These are phyloP conservation scores for Cyberlindnera mycetangii DNA, from an alignment of 805 yeast species.

Conservation along the genomic window DNA sequence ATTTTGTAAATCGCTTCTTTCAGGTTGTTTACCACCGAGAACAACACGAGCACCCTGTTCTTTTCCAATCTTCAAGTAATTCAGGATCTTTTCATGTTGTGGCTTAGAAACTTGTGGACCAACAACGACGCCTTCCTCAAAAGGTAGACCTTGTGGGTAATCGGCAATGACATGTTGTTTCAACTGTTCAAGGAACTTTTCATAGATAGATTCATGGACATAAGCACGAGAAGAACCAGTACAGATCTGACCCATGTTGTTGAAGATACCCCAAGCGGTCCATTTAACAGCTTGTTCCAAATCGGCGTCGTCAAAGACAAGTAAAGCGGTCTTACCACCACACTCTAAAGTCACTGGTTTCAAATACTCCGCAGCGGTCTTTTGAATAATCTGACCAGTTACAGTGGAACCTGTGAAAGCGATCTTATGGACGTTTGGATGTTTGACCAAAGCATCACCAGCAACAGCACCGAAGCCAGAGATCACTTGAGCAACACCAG, in stretches of 20 bases:
- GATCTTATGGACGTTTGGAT: conserved; percentile 45
- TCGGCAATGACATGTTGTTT: conserved; percentile 32
- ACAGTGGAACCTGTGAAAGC: conserved; percentile 57
- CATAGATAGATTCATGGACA: conserved; percentile 53
- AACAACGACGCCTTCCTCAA: conserved; percentile 38
- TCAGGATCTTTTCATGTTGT: conserved; percentile 45
- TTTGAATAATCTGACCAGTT: conserved; percentile 43
- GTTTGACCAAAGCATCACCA: conserved; percentile 45
- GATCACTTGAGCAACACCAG: conserved; percentile 47
- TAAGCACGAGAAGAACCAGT: conserved; percentile 61
- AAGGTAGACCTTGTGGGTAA: conserved; percentile 44
- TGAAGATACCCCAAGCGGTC: conserved; percentile 54
- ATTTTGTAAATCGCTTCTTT: conserved; percentile 23
- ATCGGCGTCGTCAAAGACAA: conserved; percentile 47
- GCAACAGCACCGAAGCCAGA: conserved; percentile 43
- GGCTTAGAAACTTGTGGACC: conserved; percentile 56
- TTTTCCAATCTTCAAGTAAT: conserved; percentile 46
- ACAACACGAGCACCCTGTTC: conserved; percentile 51
- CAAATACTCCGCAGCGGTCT: conserved; percentile 40
- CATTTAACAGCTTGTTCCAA: conserved; percentile 47
- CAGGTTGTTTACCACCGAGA: conserved; percentile 41
- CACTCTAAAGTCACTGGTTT: conserved; percentile 49
- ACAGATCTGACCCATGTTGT: conserved; percentile 63
- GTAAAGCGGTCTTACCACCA: conserved; percentile 51
- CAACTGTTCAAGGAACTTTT: conserved; percentile 43